Evolutionary conservation across 176 grass and related monocot genomes (phyloP), one percentile per base, ranked within the genome.

Genomic region (Dendrocalamus sinicus): DNA sequence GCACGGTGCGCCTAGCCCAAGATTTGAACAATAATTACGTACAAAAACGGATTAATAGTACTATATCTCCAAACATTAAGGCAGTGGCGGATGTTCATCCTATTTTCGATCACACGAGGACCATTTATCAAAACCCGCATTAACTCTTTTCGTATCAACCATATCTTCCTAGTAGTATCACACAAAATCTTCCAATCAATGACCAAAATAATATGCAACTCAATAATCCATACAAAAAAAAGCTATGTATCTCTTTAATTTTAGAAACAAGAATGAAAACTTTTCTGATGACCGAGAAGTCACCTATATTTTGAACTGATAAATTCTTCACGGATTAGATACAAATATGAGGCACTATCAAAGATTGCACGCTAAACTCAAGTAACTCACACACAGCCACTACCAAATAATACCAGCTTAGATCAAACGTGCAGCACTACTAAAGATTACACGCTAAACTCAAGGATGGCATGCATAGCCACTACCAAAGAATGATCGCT

Each of bases 61-160:
- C 1, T 4, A 16, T 70, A 48, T 72, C 66, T 64, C n/a, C 16
- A 26, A 39, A 67, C 81, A 59, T 80, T 28, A 37, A 69, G 39
- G 26, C 11, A 26, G 41, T 39, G 70, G 8, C 22, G 8, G 14
- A 45, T 65, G 69, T 32, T 28, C 23, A 58, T 39, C 39, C 50
- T 15, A 47, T 81, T 58, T 73, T 9, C 9, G 8, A 45, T 41
- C 37, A 12, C 76, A 89, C 9, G 24, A 79, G 68, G 76, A 58
- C 6, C 17, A 75, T 16, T 26, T 26, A 67, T 58, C 48, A 74
- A 74, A 6, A 75, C 41, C 12, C 9, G 1, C 26, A 69, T n/a
- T 73, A 57, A 73, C 8, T 22, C 0, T 1, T 45, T 45, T 11
- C 76, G 5, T 71, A 30, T 51, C 26, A 12, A 57, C 48, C 60